Evolutionary conservation across 1,284 basidiomycete genomes (phyloP), one percentile per base, ranked within the genome.

Genomic region (Pyrrhoderma lamaoense): DNA sequence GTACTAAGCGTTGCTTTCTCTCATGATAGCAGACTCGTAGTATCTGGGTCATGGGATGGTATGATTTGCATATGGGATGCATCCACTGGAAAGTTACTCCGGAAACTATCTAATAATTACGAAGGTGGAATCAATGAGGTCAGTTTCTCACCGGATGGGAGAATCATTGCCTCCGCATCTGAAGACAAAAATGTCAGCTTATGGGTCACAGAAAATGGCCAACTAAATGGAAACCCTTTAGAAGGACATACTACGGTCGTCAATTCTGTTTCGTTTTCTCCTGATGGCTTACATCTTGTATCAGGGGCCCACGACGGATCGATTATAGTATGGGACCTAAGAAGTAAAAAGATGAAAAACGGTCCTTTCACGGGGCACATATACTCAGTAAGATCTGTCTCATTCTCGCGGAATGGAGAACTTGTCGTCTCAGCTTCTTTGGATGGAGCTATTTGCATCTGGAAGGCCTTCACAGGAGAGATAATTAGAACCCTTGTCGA

Each of bases 111-210:
- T 31, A 31, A 5, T 5, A 11, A 11, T 11, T 11, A 31, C 11
- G 11, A 5, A 31, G 27, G 11, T 31, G 5, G 7, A 9, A 39
- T 49, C 8, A 16, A 3, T 2, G 23, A 25, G 11, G 39, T 43
- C 8, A 27, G 21, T 4, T 42, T 39, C 18, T 47, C 51, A 3
- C 38, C 51, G n/a, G 49, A 45, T 25, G 51, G 51, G 11, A 48
- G 7, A 21, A 13, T 16, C 3, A 50, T 52, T 18, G 51, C 38
- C 16, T 52, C 51, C 9, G 51, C 35, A 1, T 39, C 36, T 7
- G 3, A 2, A 8, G 34, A 52, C 38, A 25, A 27, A 14, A 27
- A 8, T 11, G 14, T 52, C 5, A 42, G 11, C 1, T 5, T 52
- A 3, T 52, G 51, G 51, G 45, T 48, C 25, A 35, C 22, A 8